Evolutionary conservation across 163 green algal genomes (phyloP), one percentile per base, ranked within the genome.

Genomic region (Coccomyxa subellipsoidea): DNA sequence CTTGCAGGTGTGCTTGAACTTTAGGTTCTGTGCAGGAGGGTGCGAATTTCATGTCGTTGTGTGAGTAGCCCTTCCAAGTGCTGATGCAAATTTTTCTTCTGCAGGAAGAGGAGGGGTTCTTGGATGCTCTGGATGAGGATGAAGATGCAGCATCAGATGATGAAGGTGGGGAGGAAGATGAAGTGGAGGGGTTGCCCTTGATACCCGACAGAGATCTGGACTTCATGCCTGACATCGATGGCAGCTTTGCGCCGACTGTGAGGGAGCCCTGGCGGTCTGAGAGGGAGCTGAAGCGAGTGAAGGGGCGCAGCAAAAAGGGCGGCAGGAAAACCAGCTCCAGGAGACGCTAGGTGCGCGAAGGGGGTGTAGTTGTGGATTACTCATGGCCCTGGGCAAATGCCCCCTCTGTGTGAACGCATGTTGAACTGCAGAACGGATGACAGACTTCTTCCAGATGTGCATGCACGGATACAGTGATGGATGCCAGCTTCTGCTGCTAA

Each of bases 91-190:
- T 27, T 7, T 59, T 59, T 10, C 23, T 12, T n/a, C 21, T 34
- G 66, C 66, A 73, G 66, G 66, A 73, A 34, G n/a, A 38, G 15
- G 72, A 78, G 36, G 77, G 77, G 7, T 81, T 81, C 32, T 31
- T 81, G 77, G 47, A 81, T 23, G 35, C 38, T 15, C 1, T 38
- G 23, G 78, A 76, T 9, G 78, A 66, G 53, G 31, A 31, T 54
- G 78, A 82, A 15, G 59, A 66, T 23, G 54, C n/a, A 0, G 37
- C 25, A 29, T 54, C 77, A 21, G 59, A 82, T 54, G 78, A 77
- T 8, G 78, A 81, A 9, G 76, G 39, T 27, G 76, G 70, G 53
- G 40, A 81, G 12, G 70, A 77, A 9, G 70, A 77, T 40, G 70
- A 47, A 7, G 70, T 25, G 21, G 66, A 73, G 2, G 66, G n/a